phyloP scores from a whole-genome alignment of 768 basidiomycete species.

The Leccinum variicolor region DNA sequence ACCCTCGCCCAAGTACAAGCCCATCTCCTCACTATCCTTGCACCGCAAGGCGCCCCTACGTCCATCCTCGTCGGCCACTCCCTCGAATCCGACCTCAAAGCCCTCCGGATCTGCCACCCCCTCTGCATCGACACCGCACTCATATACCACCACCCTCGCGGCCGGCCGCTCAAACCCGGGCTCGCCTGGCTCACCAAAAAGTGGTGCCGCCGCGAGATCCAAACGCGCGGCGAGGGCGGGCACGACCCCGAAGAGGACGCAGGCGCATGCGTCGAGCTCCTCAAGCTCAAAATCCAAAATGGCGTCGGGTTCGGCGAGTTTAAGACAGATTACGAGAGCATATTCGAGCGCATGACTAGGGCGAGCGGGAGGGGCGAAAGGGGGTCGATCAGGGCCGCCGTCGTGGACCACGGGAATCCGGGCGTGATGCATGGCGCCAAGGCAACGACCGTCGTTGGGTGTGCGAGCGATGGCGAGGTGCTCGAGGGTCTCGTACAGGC shows the following conservation, averaged over 20 bases:
- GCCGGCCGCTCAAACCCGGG: conserved; percentile 90
- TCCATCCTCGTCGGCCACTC: conserved; percentile 93
- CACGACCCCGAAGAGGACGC: conserved; percentile 97
- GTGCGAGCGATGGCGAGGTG: conserved; percentile 75
- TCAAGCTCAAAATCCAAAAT: conserved; percentile 75
- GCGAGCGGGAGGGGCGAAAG: conserved; percentile 39
- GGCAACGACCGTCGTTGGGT: conserved; percentile 72
- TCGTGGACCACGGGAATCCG: conserved; percentile 86
- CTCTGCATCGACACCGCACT: conserved; percentile 90
- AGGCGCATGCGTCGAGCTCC: conserved; percentile 77
- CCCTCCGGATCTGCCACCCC: conserved; percentile 83
- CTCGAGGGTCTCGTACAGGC: conserved; percentile 63
- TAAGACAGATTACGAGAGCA: conserved; percentile 78
- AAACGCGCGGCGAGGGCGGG: conserved; percentile 76
- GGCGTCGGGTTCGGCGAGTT: conserved; percentile 85
- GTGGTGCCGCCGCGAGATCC: conserved; percentile 90
- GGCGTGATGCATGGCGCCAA: conserved; percentile 81
- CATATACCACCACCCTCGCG: conserved; percentile 88
- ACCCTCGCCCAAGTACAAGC: conserved; percentile 78
- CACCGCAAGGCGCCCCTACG: conserved; percentile 46
- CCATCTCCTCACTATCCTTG: conserved; percentile 61
- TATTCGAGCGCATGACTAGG: conserved; percentile 82
- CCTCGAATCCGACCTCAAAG: conserved; percentile 89
- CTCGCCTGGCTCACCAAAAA: conserved; percentile 96
- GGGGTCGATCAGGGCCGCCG: conserved; percentile 53